Conservation (phyloP, 805 yeast species). For the Hanseniaspora thailandica region DNA sequence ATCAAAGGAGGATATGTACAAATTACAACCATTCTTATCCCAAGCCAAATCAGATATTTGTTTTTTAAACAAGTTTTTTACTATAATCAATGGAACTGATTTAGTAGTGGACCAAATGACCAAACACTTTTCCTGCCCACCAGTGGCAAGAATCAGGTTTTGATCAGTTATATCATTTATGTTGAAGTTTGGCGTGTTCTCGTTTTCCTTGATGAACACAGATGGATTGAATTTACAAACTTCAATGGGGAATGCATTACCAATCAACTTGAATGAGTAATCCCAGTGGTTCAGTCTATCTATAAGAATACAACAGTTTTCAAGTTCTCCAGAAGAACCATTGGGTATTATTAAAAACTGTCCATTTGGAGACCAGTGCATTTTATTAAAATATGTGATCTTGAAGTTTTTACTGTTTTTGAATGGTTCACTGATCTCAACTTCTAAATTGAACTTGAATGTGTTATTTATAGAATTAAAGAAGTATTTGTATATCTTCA, state of each 20-base stretch:
- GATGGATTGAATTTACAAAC: conserved; percentile 67
- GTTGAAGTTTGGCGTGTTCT: conserved; percentile 9
- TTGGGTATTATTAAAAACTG: conserved; percentile 77
- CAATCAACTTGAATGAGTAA: conserved; percentile 58
- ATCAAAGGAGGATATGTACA: conserved; percentile 10
- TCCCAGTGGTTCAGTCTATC: conserved; percentile 74
- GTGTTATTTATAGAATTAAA: conserved; percentile 43
- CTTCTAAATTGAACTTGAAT: conserved; percentile 75
- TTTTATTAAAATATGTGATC: conserved; percentile 76
- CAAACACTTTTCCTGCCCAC: conserved; percentile 27
- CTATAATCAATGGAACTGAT: conserved; percentile 65
- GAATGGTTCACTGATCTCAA: conserved; percentile 74
- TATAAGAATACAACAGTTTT: conserved; percentile 49
- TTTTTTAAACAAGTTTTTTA: conserved; percentile 42
- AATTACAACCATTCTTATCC: not conserved
- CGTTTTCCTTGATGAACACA: conserved; percentile 34
- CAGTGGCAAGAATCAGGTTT: conserved; percentile 6
- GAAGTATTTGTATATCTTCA: conserved; percentile 77
- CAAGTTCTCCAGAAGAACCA: conserved; percentile 70
- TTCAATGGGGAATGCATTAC: conserved; percentile 79
- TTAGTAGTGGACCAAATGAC: conserved; percentile 32
- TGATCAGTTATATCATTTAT: conserved; percentile 4
- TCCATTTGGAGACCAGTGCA: conserved; percentile 89
- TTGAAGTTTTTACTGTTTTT: conserved; percentile 58
- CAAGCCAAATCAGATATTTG: conserved; percentile 11